Base-by-base conservation (phyloP, 352 stramenopile genomes). In the Pythium myriotylum region DNA sequence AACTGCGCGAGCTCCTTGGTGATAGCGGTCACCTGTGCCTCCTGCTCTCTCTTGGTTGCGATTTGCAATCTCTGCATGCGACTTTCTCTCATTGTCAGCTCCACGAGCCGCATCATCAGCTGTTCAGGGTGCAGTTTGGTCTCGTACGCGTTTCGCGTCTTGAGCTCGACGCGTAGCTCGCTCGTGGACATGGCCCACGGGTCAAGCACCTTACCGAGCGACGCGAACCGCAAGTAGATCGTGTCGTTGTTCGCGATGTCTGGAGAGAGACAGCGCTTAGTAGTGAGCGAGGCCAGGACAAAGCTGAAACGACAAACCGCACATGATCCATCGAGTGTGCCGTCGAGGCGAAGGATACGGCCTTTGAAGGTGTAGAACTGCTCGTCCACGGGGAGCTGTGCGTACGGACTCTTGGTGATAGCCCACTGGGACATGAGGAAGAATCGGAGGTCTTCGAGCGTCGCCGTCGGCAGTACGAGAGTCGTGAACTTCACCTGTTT, bases 351-450 rank as follows among this genome's bases (percentile, higher is more conserved):
- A 9, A 92, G 55, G 51, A 87, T 79, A 8, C 75, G 73, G 16
- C 83, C 83, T 69, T 88, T 87, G 61, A 89, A 88, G 5, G 75
- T 92, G 66, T 81, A 92, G 40, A 87, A 88, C 42, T 92, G 83
- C 46, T 90, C 74, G 17, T 52, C 49, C 1, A 68, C 42, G 12
- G 79, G 73, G 1, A 90, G 24, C 2, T 73, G 54, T 2, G 70
- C 65, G 50, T 82, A 82, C 26, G 67, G 65, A 45, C 66, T 84
- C 59, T 89, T 90, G 26, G 77, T 74, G 49, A 92, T 87, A 23
- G 39, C 57, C 83, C 83, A 89, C 49, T 92, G 83, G 24, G 47
- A 73, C 24, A 84, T 23, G 3, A 90, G 62, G 52, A 92, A 92
- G 40, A 57, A 62, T 40, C 83, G 80, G 6, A 92, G 47, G 14